Evolutionary conservation across 2,329 filamentous ascomycete species (phyloP).

Genomic region (Aspergillus sp.): DNA sequence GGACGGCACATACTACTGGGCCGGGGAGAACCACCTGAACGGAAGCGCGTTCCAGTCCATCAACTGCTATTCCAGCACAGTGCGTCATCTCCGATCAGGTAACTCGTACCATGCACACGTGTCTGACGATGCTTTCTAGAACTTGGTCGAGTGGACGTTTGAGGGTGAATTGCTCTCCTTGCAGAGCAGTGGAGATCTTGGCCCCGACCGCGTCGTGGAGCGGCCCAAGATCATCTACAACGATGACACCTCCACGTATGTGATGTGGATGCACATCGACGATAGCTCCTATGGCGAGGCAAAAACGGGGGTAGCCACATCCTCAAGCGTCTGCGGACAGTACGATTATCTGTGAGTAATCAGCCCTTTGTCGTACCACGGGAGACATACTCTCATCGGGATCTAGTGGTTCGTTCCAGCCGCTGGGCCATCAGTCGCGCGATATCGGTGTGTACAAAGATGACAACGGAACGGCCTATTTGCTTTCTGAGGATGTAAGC

Average conservation of each 20-base stretch:
- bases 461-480: slow-evolving; percentile 61
- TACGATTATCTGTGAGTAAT: slow-evolving; percentile 51
- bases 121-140: neutral
- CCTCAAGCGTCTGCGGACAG: slow-evolving; percentile 60
- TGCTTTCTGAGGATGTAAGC: slow-evolving; percentile 64
- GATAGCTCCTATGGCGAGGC: slow-evolving; percentile 63
- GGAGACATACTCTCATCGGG: too few species aligned
- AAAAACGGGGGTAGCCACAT: slow-evolving; percentile 64
- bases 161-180: slow-evolving; percentile 61
- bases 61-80: slow-evolving; percentile 66
- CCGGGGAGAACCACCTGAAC: slow-evolving; percentile 70
- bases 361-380: neutral
- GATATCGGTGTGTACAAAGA: slow-evolving; percentile 66
- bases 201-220: slow-evolving; percentile 64
- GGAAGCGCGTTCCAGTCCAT: slow-evolving; percentile 64
- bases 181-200: slow-evolving; percentile 58
- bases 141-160: slow-evolving; percentile 67
- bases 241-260: slow-evolving; percentile 63
- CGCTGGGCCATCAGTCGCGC: slow-evolving; percentile 55
- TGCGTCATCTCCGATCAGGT: neutral
- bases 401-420: slow-evolving; percentile 37
- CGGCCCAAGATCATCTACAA: slow-evolving; percentile 71
- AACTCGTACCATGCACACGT: neutral
- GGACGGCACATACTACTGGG: slow-evolving; percentile 63
- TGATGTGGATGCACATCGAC: slow-evolving; percentile 72